Conservation (phyloP, 306 rosid species). For the cucumber (Cucumis sativus) region DNA sequence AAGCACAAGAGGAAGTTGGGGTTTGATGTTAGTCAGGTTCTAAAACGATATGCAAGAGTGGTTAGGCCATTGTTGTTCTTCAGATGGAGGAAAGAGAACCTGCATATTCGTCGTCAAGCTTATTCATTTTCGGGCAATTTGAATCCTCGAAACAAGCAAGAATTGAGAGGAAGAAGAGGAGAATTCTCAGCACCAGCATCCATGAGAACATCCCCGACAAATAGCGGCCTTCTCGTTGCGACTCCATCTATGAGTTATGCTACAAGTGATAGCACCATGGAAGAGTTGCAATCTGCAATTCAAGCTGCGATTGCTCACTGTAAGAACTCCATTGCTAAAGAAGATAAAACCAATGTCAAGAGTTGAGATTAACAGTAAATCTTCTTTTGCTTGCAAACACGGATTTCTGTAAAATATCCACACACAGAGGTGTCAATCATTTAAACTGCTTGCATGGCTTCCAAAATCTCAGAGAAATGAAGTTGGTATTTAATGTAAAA, state of each 20-base stretch:
- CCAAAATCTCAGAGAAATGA: background rate
- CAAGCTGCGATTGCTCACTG: slow-evolving; percentile 99
- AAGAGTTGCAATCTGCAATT: slow-evolving; percentile 93
- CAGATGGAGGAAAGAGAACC: slow-evolving; percentile 34
- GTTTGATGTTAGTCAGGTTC: slow-evolving; percentile 33
- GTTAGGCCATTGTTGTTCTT: slow-evolving; percentile 31
- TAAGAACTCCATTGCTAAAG: slow-evolving; percentile 71
- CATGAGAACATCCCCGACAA: slow-evolving; percentile 80
- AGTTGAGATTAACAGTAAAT: background rate
- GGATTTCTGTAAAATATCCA: background rate
- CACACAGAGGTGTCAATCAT: background rate
- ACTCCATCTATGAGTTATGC: slow-evolving; percentile 28
- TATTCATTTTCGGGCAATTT: slow-evolving; percentile 70
- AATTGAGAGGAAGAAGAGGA: slow-evolving; percentile 54
- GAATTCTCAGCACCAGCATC: slow-evolving; percentile 91
- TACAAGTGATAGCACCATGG: slow-evolving; percentile 75
- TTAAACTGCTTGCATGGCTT: slow-evolving; percentile 1
- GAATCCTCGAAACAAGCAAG: slow-evolving; percentile 27
- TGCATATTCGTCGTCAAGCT: slow-evolving; percentile 26
- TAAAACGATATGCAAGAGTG: slow-evolving; percentile 42
- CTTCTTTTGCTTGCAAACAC: background rate
- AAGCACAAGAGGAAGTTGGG: slow-evolving; percentile 30
- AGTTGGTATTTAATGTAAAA: slow-evolving; percentile 3
- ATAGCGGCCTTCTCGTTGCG: slow-evolving; percentile 43
- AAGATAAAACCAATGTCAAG: slow-evolving; percentile 34